These are phyloP conservation scores for Tulasnella sp. DNA, from an alignment of 768 basidiomycete species.

Conservation along the genomic window DNA sequence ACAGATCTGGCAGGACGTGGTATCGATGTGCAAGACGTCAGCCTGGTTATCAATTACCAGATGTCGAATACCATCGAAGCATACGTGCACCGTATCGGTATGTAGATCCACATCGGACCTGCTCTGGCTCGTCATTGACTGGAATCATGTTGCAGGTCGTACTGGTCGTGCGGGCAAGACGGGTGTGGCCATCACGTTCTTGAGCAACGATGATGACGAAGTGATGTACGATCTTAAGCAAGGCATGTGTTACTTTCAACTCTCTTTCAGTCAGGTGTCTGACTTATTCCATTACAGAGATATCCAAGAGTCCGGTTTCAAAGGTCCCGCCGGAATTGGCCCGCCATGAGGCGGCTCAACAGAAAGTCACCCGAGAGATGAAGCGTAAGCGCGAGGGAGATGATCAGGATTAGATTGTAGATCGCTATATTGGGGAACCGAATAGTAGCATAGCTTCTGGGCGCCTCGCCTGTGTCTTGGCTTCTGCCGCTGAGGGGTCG, in stretches of 20 bases:
- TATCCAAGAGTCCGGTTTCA: constrained; percentile 88
- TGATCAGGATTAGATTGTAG: constrained; percentile 45
- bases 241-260: constrained; percentile 46
- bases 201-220: constrained; percentile 93
- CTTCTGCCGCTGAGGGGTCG: neutral
- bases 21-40: constrained; percentile 97
- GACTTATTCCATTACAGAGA: constrained; percentile 51
- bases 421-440: neutral
- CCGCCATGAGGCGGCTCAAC: constrained; percentile 87
- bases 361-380: constrained; percentile 89
- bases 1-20: constrained; percentile 98
- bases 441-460: neutral
- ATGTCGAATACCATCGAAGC: constrained; percentile 96
- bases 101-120: constrained; percentile 31
- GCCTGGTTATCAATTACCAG: constrained; percentile 94
- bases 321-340: constrained; percentile 85
- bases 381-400: constrained; percentile 87
- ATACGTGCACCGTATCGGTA: constrained; percentile 96
- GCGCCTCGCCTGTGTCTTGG: neutral
- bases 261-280: neutral
- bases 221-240: constrained; percentile 98
- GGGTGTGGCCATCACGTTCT: constrained; percentile 91
- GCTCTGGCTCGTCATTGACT: neutral
- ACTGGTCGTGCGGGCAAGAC: constrained; percentile 97
- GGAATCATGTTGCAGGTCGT: constrained; percentile 54